Percentiles rank a stretch among this genome's conserved stretches.
Conservation (phyloP, 306 rosid genomes). For the Dicorynia guianensis region DNA sequence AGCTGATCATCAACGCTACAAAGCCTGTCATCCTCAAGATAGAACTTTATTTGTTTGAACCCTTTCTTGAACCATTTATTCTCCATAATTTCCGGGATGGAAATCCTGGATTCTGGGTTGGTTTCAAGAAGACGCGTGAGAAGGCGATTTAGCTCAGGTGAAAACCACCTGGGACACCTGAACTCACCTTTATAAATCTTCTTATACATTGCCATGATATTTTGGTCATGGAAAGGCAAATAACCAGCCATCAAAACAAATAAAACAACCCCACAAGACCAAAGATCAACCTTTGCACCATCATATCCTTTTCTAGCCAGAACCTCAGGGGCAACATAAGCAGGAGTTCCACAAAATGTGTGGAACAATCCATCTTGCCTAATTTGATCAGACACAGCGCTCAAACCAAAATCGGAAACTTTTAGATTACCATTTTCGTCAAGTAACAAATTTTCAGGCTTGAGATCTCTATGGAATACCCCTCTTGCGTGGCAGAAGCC, state of each 20-base stretch:
- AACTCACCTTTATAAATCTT: conserved; percentile 62
- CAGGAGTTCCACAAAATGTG: conserved; percentile 76
- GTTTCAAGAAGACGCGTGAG: conserved; percentile 53
- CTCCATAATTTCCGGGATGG: conserved; percentile 60
- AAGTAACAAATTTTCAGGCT: conserved; percentile 65
- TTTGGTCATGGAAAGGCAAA: conserved; percentile 54
- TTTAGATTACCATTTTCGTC: conserved; percentile 66
- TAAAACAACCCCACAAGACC: conserved; percentile 67
- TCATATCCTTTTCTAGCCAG: conserved; percentile 55
- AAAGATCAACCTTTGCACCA: conserved; percentile 63
- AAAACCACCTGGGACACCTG: conserved; percentile 65
- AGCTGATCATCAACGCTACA: conserved; percentile 43
- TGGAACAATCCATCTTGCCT: conserved; percentile 66
- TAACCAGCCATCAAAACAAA: conserved; percentile 64
- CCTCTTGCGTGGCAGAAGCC: conserved; percentile 66
- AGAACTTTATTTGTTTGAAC: conserved; percentile 55
- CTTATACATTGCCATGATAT: conserved; percentile 59
- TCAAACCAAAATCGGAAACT: conserved; percentile 67
- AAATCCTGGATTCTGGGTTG: conserved; percentile 53
- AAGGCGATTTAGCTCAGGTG: conserved; percentile 41
- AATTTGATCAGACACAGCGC: conserved; percentile 64
- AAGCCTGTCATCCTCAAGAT: conserved; percentile 57
- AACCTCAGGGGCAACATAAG: conserved; percentile 73
- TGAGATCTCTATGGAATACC: conserved; percentile 63
- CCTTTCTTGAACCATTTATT: conserved; percentile 58